phyloP scores from a whole-genome alignment of 2,329 filamentous ascomycete genomes.

The Amylocarpus encephaloides region DNA sequence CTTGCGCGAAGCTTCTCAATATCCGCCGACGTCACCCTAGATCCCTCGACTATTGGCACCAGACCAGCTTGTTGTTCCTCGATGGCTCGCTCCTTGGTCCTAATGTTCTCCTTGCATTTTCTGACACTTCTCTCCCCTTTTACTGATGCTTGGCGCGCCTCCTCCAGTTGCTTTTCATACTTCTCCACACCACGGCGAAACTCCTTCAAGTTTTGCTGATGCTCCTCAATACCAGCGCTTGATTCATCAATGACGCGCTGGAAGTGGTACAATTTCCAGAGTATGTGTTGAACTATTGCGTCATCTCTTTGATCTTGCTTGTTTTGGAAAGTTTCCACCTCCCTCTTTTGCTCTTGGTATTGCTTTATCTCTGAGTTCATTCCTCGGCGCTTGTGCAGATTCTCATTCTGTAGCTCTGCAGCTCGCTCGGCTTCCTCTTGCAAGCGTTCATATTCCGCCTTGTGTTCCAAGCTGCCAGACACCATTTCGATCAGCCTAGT shows the following conservation, averaged over 20 bases:
- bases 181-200: slow-evolving; percentile 81
- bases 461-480: slow-evolving; percentile 90
- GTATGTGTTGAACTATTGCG: slow-evolving; percentile 83
- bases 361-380: slow-evolving; percentile 98
- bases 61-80: slow-evolving; percentile 81
- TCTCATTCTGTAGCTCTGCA: slow-evolving; percentile 79
- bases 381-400: slow-evolving; percentile 80
- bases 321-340: slow-evolving; percentile 86
- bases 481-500: slow-evolving; percentile 96
- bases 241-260: slow-evolving; percentile 91
- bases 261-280: slow-evolving; percentile 97
- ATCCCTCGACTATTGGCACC: slow-evolving; percentile 87
- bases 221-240: slow-evolving; percentile 80
- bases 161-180: slow-evolving; percentile 73
- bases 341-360: slow-evolving; percentile 93
- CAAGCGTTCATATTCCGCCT: slow-evolving; percentile 86
- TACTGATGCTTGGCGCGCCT: slow-evolving; percentile 76
- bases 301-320: slow-evolving; percentile 88
- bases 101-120: slow-evolving; percentile 38
- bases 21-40: slow-evolving; percentile 68
- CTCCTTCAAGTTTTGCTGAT: slow-evolving; percentile 92
- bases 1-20: slow-evolving; percentile 61
- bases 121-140: slow-evolving; percentile 68
- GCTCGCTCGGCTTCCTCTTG: slow-evolving; percentile 82
- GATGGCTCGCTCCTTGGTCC: slow-evolving; percentile 62